Percentiles rank a stretch among this genome's conserved stretches.
Evolutionary conservation across 768 basidiomycete species (phyloP).

Genomic region (Kwoniella sp.): DNA sequence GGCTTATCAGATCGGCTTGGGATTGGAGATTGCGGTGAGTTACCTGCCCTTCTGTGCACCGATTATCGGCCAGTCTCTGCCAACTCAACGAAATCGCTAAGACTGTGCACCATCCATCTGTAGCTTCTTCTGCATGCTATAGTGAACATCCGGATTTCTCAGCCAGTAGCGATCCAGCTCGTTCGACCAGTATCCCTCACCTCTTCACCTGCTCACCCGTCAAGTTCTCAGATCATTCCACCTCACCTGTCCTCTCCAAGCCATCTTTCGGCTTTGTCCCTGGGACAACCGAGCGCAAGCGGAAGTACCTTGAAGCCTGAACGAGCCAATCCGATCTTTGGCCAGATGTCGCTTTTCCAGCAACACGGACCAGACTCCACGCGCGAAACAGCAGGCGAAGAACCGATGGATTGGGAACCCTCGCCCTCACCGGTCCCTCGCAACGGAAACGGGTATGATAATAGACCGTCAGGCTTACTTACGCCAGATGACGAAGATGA

Average conservation of each 20-base stretch:
- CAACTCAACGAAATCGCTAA: not conserved
- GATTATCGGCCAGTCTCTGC: too few species aligned
- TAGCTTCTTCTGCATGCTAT: slow-evolving; percentile 34
- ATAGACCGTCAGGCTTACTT: not conserved
- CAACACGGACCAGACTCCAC: slow-evolving; percentile 4
- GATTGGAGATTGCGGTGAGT: slow-evolving; percentile 29
- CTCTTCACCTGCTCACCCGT: slow-evolving; percentile 5
- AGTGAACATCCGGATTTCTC: slow-evolving; percentile 19
- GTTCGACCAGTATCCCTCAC: slow-evolving; percentile 34
- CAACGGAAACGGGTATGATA: slow-evolving; percentile 8
- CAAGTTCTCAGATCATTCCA: not conserved
- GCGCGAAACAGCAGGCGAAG: slow-evolving; percentile 15
- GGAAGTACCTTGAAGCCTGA: not conserved
- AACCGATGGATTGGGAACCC: slow-evolving; percentile 55
- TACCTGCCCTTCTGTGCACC: not conserved
- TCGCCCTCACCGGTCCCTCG: slow-evolving; percentile 13
- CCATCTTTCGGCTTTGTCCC: not conserved
- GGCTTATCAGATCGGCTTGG: not conserved
- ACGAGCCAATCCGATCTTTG: slow-evolving; percentile 48
- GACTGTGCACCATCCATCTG: not conserved
- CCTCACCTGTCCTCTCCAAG: slow-evolving; percentile 4
- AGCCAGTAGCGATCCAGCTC: slow-evolving; percentile 33
- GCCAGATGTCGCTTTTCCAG: slow-evolving; percentile 40
- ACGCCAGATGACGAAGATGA: slow-evolving; percentile 16
- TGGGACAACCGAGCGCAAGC: not conserved